Base-by-base conservation (phyloP, 2,329 filamentous ascomycete species). In the Cadophora luteo-olivacea region DNA sequence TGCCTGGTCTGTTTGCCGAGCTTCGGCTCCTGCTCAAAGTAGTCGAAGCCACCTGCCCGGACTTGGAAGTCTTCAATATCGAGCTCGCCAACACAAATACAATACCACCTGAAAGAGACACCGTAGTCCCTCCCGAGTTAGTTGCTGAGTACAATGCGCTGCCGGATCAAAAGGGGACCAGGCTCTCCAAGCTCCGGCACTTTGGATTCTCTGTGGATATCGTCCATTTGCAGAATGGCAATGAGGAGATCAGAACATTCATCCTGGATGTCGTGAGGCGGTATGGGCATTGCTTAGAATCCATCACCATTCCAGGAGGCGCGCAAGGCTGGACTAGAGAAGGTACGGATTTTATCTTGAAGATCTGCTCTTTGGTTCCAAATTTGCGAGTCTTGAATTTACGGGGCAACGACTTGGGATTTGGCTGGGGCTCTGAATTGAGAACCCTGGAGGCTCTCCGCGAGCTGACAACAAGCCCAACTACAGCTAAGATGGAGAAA, bases 21-120 rank as follows among this genome's bases (percentile, higher is more conserved):
- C 51, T 45, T 14, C 16, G 24, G 3, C 64, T 63, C 32, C 36
- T 71, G 8, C 14, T 69, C n/a, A 69, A 69, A 51, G 65, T 64
- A 22, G 60, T 66, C 48, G 61, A 68, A 64, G n/a, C 62, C 3
- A 71, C 69, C 1, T 71, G 69, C 49, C 69, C 67, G 7, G 51
- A 25, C 19, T n/a, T 71, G 19, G 62, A 66, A 38, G 61, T 60
- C 6, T 48, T 71, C 1, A 62, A 71, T n/a, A 41, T 71, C 22
- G 14, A 22, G 16, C 19, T 55, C 41, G 49, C 4, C 25, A 1
- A 38, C 11, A 4, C 33, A 5, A 5, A 36, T 36, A n/a, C n/a
- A n/a, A n/a, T n/a, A n/a, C n/a, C n/a, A n/a, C 22, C 25, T 0
- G 16, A 29, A 9, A 33, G 24, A 16, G n/a, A 29, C 33, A 48